A percentile compares a stretch with the other conserved stretches of the same genome.
Conservation (phyloP, 2,329 filamentous ascomycete species). For the Gaeumannomyces sp. region DNA sequence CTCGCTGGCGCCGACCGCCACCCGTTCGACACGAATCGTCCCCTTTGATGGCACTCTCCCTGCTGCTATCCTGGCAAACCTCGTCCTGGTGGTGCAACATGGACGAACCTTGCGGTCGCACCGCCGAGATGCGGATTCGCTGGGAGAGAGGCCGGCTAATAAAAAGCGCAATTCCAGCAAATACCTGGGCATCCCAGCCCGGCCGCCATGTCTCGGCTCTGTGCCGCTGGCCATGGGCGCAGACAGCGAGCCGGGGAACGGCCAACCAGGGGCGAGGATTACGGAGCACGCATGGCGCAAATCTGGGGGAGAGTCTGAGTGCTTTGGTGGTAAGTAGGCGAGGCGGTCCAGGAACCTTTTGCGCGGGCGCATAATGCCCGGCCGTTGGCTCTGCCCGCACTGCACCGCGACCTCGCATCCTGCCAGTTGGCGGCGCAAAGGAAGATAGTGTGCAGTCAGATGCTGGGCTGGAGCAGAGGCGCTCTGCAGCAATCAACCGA, state of each 20-base stretch:
- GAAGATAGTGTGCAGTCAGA: too few species aligned
- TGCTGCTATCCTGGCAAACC: not conserved
- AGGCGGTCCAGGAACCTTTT: not conserved
- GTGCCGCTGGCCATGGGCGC: too few species aligned
- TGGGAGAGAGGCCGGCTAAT: not conserved
- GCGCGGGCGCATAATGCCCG: not conserved
- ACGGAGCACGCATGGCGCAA: not conserved
- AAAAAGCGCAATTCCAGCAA: not conserved
- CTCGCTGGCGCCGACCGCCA: not conserved
- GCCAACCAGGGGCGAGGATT: not conserved
- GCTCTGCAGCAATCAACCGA: too few species aligned
- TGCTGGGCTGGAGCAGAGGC: too few species aligned
- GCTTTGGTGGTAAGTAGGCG: not conserved
- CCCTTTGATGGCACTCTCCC: not conserved
- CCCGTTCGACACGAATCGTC: not conserved
- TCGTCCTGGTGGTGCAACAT: not conserved
- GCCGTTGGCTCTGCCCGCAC: not conserved
- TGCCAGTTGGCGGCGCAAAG: not conserved
- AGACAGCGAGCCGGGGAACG: not conserved
- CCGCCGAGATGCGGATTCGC: not conserved
- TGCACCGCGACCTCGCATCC: too few species aligned
- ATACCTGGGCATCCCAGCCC: not conserved
- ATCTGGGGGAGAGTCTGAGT: not conserved
- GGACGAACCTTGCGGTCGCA: not conserved
- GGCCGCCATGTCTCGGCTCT: not conserved